Evolutionary conservation across 208 protist species (phyloP).

Genomic region (Acanthamoeba pearcei): DNA sequence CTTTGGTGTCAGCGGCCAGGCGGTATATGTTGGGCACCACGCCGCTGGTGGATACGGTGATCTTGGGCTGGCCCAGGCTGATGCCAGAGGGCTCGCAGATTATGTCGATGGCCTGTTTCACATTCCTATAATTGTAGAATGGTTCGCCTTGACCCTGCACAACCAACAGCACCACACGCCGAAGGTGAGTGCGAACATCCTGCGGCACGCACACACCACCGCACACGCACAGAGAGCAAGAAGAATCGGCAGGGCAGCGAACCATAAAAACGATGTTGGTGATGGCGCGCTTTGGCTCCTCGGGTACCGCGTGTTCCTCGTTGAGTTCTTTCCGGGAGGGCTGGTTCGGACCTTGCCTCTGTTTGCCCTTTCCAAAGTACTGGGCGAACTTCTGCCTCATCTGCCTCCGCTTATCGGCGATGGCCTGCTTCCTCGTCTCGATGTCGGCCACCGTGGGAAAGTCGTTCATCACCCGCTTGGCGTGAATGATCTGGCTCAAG

Average conservation of each 20-base stretch:
- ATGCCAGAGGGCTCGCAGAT: background rate
- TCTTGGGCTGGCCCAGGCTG: background rate
- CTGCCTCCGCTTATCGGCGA: background rate
- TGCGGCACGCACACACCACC: too few relatives aligned
- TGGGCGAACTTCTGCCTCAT: background rate
- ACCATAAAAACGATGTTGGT: slow-evolving; percentile 75
- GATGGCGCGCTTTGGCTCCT: slow-evolving; percentile 17
- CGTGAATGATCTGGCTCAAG: background rate
- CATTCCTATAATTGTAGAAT: slow-evolving; percentile 68
- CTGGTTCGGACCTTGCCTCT: background rate
- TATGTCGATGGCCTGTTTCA: background rate
- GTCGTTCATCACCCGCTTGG: background rate
- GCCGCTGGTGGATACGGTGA: slow-evolving; percentile 35
- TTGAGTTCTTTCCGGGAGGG: background rate
- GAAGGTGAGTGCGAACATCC: background rate
- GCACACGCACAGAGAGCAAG: background rate
- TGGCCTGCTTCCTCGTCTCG: background rate
- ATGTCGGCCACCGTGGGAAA: background rate
- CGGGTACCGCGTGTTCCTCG: background rate
- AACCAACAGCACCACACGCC: background rate
- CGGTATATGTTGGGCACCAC: slow-evolving; percentile 65
- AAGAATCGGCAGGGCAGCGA: background rate
- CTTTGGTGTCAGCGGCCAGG: slow-evolving; percentile 4
- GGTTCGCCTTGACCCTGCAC: slow-evolving; percentile 62
- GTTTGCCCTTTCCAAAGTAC: background rate